phyloP scores from a whole-genome alignment of 306 rosid species.

The Clitoria ternatea region DNA sequence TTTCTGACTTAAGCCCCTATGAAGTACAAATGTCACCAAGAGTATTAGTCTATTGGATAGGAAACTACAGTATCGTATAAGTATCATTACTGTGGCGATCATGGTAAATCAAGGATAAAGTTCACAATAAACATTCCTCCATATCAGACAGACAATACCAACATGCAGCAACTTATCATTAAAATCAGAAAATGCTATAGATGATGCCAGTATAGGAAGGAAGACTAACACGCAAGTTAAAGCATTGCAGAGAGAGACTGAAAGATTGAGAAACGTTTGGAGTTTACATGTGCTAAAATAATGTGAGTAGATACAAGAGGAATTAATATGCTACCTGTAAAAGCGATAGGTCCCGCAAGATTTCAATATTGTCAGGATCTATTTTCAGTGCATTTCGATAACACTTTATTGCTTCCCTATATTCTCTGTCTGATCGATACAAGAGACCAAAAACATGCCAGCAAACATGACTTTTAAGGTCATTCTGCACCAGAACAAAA shows the following conservation, averaged over 20 bases:
- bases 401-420: constrained; percentile 96
- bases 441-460: constrained; percentile 99
- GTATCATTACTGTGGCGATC: background rate
- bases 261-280: background rate
- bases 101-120: background rate
- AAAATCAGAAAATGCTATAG: background rate
- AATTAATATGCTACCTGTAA: constrained; percentile 55
- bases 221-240: background rate
- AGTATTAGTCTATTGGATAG: constrained; percentile 4
- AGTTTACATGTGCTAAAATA: constrained; percentile 5
- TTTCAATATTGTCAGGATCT: constrained; percentile 98
- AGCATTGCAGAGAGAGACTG: background rate
- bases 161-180: background rate
- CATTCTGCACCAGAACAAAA: constrained; percentile 67
- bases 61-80: background rate
- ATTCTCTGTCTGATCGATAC: constrained; percentile 95
- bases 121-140: background rate
- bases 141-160: background rate
- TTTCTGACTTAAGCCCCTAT: background rate
- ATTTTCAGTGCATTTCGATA: constrained; percentile 89
- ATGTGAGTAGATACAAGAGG: constrained; percentile 17
- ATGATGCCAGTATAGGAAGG: background rate
- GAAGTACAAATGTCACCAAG: background rate
- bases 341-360: constrained; percentile 81
- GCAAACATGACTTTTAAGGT: constrained; percentile 98